Percentiles rank a stretch among this genome's conserved stretches.
phyloP scores from a whole-genome alignment of 2,329 filamentous ascomycete genomes.

The Gnomoniopsis smithogilvyi region DNA sequence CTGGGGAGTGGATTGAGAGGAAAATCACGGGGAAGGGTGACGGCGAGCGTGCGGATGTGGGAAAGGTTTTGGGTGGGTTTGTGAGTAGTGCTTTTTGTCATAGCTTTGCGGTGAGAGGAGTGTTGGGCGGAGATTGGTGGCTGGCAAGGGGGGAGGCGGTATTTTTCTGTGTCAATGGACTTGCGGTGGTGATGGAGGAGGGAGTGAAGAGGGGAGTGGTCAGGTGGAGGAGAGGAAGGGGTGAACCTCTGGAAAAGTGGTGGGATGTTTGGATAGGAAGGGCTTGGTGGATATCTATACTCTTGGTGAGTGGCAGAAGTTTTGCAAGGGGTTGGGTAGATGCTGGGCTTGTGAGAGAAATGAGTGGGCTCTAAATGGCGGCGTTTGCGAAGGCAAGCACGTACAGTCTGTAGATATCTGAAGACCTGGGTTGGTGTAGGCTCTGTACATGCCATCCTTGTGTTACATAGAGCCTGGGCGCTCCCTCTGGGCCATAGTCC shows the following conservation, averaged over 20 bases:
- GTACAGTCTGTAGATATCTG: no score
- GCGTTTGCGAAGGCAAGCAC: background rate
- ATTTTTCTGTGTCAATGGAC: conserved; percentile 30
- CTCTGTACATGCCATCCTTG: no score
- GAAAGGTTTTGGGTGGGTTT: conserved; percentile 40
- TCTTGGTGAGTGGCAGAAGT: conserved; percentile 36
- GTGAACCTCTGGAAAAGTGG: conserved; percentile 20
- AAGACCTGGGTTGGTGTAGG: no score
- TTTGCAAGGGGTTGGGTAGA: conserved; percentile 41
- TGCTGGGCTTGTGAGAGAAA: conserved; percentile 32
- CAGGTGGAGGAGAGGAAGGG: conserved; percentile 17
- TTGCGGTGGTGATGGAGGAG: conserved; percentile 30
- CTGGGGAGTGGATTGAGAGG: conserved; percentile 38
- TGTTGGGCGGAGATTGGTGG: conserved; percentile 33
- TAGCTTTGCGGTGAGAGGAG: conserved; percentile 35
- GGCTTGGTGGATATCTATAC: conserved; percentile 35
- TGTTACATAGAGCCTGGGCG: no score
- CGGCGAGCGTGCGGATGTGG: conserved; percentile 35
- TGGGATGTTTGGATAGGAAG: conserved; percentile 32
- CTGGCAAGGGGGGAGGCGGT: conserved; percentile 28
- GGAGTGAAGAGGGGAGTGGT: conserved; percentile 20
- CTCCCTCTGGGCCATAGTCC: no score
- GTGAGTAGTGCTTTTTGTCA: conserved; percentile 38
- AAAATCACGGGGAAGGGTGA: conserved; percentile 32
- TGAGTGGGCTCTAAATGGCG: conserved; percentile 7